Base-by-base conservation (phyloP, 148 eudicot species). In the Spergularia bocconei region DNA sequence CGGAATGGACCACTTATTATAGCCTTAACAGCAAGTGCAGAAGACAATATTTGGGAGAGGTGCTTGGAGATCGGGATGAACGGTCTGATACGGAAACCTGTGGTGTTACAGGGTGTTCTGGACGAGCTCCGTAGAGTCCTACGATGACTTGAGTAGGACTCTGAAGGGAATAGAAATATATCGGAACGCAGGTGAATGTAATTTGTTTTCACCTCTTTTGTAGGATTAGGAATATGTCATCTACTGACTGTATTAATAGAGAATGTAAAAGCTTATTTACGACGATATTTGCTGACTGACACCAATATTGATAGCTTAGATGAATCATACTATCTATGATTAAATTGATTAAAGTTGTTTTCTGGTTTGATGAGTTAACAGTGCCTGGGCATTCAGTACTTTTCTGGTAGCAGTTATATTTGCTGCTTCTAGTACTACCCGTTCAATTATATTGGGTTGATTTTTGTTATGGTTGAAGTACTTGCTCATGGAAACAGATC, bases 11-110 rank as follows among this genome's bases (percentile, higher is more conserved):
- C 91, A 0, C 70, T 84, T 10, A 91, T 91, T 68, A 82, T 91
- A 44, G 92, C 96, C 13, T 63, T 91, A 4, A 87, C 96, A 1
- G 92, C 96, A 4, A 91, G 89, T 65, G 89, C 91, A 9, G 92
- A 91, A 83, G 96, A 91, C 39, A 78, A 84, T 69, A 75, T 87
- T 47, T 85, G 82, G 85, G 92, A 89, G 71, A 87, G 81, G 67
- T 90, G 95, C 85, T 74, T 87, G 25, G 86, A 87, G 50, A 66
- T 66, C 41, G 92, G 92, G 69, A 88, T 91, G 85, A 88, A 91
- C 54, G 96, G 92, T 53, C 75, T 91, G 17, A 88, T 91, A 63
- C 73, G 89, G 58, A 91, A 91, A 75, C 96, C 96, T 11, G 90
- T 89, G n/a, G 86, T 86, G 17, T 80, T 89, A 19, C 88, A 82